Base-by-base conservation (phyloP, 2,329 filamentous ascomycete genomes). In the Botrytis hyacinthi region DNA sequence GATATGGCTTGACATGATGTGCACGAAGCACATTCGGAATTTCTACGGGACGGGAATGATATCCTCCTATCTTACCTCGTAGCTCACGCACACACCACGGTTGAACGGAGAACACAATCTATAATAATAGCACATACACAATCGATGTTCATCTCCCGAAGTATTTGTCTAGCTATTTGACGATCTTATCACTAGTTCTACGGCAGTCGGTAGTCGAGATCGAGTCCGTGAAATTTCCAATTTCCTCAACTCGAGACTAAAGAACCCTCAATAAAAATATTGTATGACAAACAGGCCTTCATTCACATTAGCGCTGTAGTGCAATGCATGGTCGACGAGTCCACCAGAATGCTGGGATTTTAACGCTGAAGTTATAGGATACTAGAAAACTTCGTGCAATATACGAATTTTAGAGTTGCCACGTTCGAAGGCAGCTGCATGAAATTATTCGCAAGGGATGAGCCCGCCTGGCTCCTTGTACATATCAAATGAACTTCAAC, bases 391-490 rank as follows among this genome's bases (percentile, higher is more conserved):
- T n/a, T 51, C 37, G 44, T 75, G 74, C 74, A 68, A 73, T 54
- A 68, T 73, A 66, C 72, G 20, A 18, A 68, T 42, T 18, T 40
- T 57, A 42, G 8, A 40, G 73, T 73, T 44, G 72, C 70, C 71
- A 74, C 62, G 29, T 74, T 76, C 72, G 57, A 51, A 75, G 73
- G 68, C 46, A 48, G 51, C 46, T 75, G 73, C 74, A 74, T 73
- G 42, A 57, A 59, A 65, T 51, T 67, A 40, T 68, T 69, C 68
- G 70, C 63, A 66, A 48, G 66, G 67, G 59, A 68, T 40, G 40
- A 32, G 32, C 46, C 40, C 63, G 63, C 32, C 29, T 51, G 32
- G 63, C 44, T 51, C 44, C 42, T 67, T 51, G 63, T 37, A 37
- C 44, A 37, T 63, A 63, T 65, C 22, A 35, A 46, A 44, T 48